Evolutionary conservation across 768 basidiomycete genomes (phyloP), one percentile per base, ranked within the genome.

Genomic region (Trametopsis cervina): DNA sequence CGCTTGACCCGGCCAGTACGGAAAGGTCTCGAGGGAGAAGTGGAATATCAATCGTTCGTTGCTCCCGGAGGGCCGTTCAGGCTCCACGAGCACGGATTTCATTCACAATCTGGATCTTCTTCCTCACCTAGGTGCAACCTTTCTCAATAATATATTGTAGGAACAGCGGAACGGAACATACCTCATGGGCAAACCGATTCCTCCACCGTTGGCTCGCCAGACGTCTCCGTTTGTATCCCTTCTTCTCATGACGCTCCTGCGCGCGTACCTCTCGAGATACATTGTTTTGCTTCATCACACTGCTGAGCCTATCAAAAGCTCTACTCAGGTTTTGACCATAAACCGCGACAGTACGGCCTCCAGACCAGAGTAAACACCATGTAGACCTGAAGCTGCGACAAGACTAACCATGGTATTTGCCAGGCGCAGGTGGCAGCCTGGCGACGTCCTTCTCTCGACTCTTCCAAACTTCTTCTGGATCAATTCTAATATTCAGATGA

Each of bases 191-290:
- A 65, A 91, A 92, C 51, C 75, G 78, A 58, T 73, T 81, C 61
- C 85, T 75, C 85, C 88, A 90, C 55, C 87, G 76, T 64, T 85
- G 74, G 58, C 87, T 89, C 42, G 69, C 70, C 58, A 90, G 68
- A 53, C 88, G 75, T 52, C 85, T 74, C 52, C 87, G 78, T 64
- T 88, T 89, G 51, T 73, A 77, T 26, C 89, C 88, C 66, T 80
- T 84, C 71, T 90, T 88, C 65, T 89, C 89, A 63, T 91, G 89
- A 54, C 89, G 72, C 49, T 75, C 69, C 38, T 69, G 61, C 57
- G 70, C 54, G 44, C 69, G 68, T 38, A 81, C 63, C 53, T 81
- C 78, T 26, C 57, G 56, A 11, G 69, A 62, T 12, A 90, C 78
- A 49, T 63, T 73, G 58, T 89, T 89, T 25, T 67, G 67, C 40